These are phyloP conservation scores for Knoxdaviesia proteae DNA, from an alignment of 2,329 filamentous ascomycete species.

Conservation along the genomic window DNA sequence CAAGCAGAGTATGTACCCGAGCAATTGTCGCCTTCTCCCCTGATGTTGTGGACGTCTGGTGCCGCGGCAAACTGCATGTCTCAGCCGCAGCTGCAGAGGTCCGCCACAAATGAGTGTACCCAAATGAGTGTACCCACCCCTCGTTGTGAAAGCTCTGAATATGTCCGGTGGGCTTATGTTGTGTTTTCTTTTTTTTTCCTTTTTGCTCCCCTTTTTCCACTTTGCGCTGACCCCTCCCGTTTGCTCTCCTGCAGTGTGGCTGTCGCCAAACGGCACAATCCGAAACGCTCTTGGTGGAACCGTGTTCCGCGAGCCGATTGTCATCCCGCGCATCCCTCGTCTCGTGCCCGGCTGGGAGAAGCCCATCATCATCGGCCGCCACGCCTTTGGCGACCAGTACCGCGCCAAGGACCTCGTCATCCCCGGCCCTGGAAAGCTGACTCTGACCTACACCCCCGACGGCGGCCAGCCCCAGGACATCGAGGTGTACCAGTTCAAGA, in stretches of 20 bases:
- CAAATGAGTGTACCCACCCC: too few species aligned
- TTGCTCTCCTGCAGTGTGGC: slow-evolving; percentile 50
- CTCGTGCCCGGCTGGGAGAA: slow-evolving; percentile 96
- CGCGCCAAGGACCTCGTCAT: slow-evolving; percentile 83
- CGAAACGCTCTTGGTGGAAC: slow-evolving; percentile 66
- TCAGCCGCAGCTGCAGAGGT: too few species aligned
- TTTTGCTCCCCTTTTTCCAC: neutral
- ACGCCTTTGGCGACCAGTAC: slow-evolving; percentile 98
- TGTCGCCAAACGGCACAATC: slow-evolving; percentile 87
- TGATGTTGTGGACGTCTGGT: too few species aligned
- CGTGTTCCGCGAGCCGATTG: slow-evolving; percentile 96
- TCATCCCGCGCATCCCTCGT: slow-evolving; percentile 81
- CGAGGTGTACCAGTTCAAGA: slow-evolving; percentile 77
- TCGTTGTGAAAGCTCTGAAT: too few species aligned
- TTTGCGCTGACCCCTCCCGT: neutral
- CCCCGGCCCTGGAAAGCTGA: slow-evolving; percentile 64
- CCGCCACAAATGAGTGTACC: too few species aligned
- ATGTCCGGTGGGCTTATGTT: too few species aligned
- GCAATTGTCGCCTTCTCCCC: slow-evolving; percentile 4
- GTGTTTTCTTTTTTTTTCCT: neutral
- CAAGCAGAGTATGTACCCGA: slow-evolving; percentile 71
- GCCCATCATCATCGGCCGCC: slow-evolving; percentile 95
- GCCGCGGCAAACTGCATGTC: too few species aligned
- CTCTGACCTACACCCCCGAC: slow-evolving; percentile 84
- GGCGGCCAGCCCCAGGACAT: slow-evolving; percentile 67